These are phyloP conservation scores for Conidiobolus incongruus DNA, from an alignment of 371 early-diverging fungal species.

Conservation along the genomic window DNA sequence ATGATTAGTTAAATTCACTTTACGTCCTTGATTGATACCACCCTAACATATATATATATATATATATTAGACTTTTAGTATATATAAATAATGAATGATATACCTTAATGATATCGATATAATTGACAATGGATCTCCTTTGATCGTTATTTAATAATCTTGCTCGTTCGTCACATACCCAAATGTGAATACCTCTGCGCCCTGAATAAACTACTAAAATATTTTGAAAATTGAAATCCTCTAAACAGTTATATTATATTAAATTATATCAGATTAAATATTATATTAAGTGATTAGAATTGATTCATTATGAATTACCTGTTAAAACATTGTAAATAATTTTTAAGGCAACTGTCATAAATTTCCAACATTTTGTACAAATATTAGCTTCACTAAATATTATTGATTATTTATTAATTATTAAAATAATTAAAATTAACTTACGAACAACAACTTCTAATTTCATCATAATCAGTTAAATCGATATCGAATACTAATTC, in stretches of 20 bases:
- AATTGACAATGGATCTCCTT: slow-evolving; percentile 66
- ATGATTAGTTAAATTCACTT: slow-evolving; percentile 29
- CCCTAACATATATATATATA: slow-evolving; percentile 18
- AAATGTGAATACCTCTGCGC: slow-evolving; percentile 98
- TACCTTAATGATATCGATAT: slow-evolving; percentile 58
- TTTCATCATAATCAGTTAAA: slow-evolving; percentile 98
- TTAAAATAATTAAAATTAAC: not conserved
- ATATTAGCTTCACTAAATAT: slow-evolving; percentile 56
- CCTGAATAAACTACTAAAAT: slow-evolving; percentile 95
- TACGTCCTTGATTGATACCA: slow-evolving; percentile 38
- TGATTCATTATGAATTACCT: slow-evolving; percentile 15
- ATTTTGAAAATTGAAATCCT: slow-evolving; percentile 92
- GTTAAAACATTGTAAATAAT: slow-evolving; percentile 46
- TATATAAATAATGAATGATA: slow-evolving; percentile 2
- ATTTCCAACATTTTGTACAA: slow-evolving; percentile 83
- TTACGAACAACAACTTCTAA: slow-evolving; percentile 82
- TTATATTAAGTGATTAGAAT: not conserved
- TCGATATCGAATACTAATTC: slow-evolving; percentile 99
- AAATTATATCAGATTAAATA: too few species aligned
- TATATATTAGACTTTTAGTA: not conserved
- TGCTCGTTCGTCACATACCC: slow-evolving; percentile 90
- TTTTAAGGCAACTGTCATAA: slow-evolving; percentile 83
- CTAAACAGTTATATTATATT: too few species aligned
- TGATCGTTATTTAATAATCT: slow-evolving; percentile 47
- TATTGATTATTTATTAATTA: not conserved